Evolutionary conservation across 441 rosid species (phyloP), one percentile per base, ranked within the genome.

Genomic region (Macaranga tanarius): DNA sequence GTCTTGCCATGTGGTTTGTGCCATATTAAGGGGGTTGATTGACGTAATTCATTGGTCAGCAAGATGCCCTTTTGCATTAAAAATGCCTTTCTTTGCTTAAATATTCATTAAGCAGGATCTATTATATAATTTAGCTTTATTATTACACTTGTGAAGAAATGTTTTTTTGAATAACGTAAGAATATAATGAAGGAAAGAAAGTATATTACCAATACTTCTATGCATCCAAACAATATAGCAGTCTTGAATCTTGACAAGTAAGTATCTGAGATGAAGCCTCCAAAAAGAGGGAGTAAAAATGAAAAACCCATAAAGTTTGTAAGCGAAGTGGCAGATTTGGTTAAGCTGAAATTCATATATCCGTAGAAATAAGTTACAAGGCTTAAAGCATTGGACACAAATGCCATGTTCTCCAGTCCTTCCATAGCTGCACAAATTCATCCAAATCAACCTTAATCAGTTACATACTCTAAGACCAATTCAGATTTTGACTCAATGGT

Each of bases 251-350:
- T 82, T 5, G 90, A 77, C 73, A 85, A 74, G 40, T 79, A 89
- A 25, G 95, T 88, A 68, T 89, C 95, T 0, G 89, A 85, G 60
- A 89, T 79, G 82, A 85, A 84, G 4, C 92, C 94, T 28, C 94
- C 94, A 10, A 87, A 78, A 47, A 89, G 86, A 20, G 94, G 76
- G 4, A 87, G 65, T 23, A 89, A 40, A 72, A 84, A 89, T 0
- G 90, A 60, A 62, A 88, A 77, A 1, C 92, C 94, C 83, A 82
- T 59, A 84, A 87, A 81, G 79, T 89, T 87, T 56, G 94, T 87
- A 28, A 89, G 83, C 3, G 89, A 79, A 19, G 75, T 89, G 73
- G 92, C 94, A 0, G 94, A 86, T 75, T 79, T 84, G 11, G 88
- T 81, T 23, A 88, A 63, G 81, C 86, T 78, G 78, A 89, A 87